These are phyloP conservation scores for Cephalotrichum gorgonifer DNA, from an alignment of 2,329 filamentous ascomycete species.

Conservation along the genomic window DNA sequence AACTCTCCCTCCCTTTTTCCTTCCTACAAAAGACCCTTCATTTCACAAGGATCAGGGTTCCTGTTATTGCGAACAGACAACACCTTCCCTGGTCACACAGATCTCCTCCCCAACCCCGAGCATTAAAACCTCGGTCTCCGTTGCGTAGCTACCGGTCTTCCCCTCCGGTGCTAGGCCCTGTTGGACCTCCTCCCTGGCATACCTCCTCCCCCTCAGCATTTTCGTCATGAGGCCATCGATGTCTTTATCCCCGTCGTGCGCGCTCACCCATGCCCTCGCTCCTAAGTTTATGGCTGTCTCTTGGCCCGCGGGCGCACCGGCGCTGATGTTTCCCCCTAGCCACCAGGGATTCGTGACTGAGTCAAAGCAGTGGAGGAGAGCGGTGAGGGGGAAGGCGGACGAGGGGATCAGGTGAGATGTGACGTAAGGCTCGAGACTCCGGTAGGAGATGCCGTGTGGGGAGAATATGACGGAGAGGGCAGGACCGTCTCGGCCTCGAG, in stretches of 20 bases:
- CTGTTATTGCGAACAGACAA: constrained; percentile 7
- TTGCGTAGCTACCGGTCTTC: neutral
- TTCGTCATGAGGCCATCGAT: constrained; percentile 39
- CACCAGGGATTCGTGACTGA: constrained; percentile 49
- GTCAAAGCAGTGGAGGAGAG: constrained; percentile 56
- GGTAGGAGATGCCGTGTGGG: constrained; percentile 50
- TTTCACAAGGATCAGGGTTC: too few species aligned
- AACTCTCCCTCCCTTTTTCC: too few species aligned
- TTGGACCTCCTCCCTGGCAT: constrained; percentile 33
- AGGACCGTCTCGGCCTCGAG: constrained; percentile 7
- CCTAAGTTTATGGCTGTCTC: constrained; percentile 43
- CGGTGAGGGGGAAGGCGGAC: constrained; percentile 50
- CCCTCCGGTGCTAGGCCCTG: constrained; percentile 7
- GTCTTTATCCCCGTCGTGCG: constrained; percentile 51
- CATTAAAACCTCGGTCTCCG: constrained; percentile 27
- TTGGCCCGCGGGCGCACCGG: constrained; percentile 44
- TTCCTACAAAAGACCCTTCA: constrained; percentile 5
- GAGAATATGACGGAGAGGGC: constrained; percentile 54
- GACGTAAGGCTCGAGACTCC: constrained; percentile 42
- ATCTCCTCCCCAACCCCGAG: constrained; percentile 32
- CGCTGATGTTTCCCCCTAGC: constrained; percentile 47
- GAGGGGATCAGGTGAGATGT: constrained; percentile 44
- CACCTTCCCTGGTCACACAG: constrained; percentile 26
- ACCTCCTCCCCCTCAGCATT: constrained; percentile 36
- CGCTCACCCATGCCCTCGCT: constrained; percentile 48